Conservation (phyloP, 805 yeast species). For the Ogataea thermomethanolica region DNA sequence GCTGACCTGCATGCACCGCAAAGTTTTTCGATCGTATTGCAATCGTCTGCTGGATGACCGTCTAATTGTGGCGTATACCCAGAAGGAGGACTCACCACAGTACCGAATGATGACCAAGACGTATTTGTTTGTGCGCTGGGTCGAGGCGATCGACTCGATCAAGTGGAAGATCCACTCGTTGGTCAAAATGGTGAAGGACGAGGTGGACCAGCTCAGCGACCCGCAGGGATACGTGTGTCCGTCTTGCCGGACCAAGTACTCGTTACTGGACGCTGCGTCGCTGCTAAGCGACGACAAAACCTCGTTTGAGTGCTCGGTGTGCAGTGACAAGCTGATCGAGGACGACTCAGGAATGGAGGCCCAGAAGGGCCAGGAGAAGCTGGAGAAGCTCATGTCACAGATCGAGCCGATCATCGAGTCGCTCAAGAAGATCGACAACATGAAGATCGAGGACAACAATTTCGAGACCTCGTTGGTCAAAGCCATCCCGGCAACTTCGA, state of each 20-base stretch:
- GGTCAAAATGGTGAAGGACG: slow-evolving; percentile 74
- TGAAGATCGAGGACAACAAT: slow-evolving; percentile 78
- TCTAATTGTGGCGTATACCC: slow-evolving; percentile 64
- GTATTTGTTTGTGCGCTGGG: slow-evolving; percentile 74
- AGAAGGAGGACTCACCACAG: slow-evolving; percentile 65
- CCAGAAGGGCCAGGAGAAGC: slow-evolving; percentile 70
- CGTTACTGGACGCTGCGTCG: slow-evolving; percentile 85
- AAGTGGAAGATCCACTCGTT: slow-evolving; percentile 94
- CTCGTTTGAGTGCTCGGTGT: slow-evolving; percentile 79
- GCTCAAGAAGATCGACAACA: slow-evolving; percentile 77
- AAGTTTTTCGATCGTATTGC: slow-evolving; percentile 80
- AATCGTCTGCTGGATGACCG: slow-evolving; percentile 83
- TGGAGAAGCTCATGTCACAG: slow-evolving; percentile 83
- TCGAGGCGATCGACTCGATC: slow-evolving; percentile 92
- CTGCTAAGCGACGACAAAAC: slow-evolving; percentile 74
- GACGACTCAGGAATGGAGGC: slow-evolving; percentile 87
- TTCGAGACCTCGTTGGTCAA: slow-evolving; percentile 80
- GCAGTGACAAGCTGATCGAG: slow-evolving; percentile 74
- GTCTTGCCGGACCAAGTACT: slow-evolving; percentile 72
- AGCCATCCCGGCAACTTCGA: slow-evolving; percentile 80
- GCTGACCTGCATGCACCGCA: slow-evolving; percentile 77
- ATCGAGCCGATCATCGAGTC: slow-evolving; percentile 83
- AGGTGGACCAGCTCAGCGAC: slow-evolving; percentile 77
- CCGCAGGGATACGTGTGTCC: slow-evolving; percentile 96
- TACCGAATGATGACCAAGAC: slow-evolving; percentile 72